A percentile compares a stretch with the other conserved stretches of the same genome.
phyloP scores from a whole-genome alignment of 305 asterid species.

The Caryopteris hybrid region DNA sequence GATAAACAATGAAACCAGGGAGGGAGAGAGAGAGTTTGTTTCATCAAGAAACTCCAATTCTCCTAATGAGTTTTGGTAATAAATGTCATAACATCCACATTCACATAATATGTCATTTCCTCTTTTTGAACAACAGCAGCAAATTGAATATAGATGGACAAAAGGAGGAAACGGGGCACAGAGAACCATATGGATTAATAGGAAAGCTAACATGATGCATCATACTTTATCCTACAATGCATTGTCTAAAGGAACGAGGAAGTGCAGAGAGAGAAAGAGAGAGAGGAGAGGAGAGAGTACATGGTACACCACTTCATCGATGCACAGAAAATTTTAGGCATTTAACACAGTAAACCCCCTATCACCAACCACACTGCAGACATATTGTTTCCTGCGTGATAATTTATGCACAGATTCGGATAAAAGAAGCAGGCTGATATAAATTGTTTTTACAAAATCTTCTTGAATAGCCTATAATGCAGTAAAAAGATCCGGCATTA shows the following conservation, averaged over 20 bases:
- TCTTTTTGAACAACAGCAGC: not conserved
- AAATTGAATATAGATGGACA: not conserved
- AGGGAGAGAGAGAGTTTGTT: too few species aligned
- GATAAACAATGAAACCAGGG: too few species aligned
- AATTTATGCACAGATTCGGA: constrained; percentile 3
- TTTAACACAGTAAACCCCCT: constrained; percentile 51
- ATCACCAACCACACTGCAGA: constrained; percentile 46
- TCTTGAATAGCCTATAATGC: not conserved
- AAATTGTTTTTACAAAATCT: not conserved
- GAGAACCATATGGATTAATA: not conserved
- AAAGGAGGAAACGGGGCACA: not conserved
- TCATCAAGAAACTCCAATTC: not conserved
- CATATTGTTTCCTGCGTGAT: constrained; percentile 45
- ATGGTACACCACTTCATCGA: constrained; percentile 38
- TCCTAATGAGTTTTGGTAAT: not conserved
- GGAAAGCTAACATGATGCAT: not conserved
- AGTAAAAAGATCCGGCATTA: not conserved
- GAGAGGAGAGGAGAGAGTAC: not conserved
- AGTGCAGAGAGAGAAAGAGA: not conserved
- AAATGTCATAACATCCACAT: not conserved
- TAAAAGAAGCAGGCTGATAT: not conserved
- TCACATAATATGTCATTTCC: not conserved
- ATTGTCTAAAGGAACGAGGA: not conserved
- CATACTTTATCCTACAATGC: not conserved
- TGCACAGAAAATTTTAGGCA: constrained; percentile 56